Base-by-base conservation (phyloP, 176 grass and related monocot species). In the Guadua angustifolia region DNA sequence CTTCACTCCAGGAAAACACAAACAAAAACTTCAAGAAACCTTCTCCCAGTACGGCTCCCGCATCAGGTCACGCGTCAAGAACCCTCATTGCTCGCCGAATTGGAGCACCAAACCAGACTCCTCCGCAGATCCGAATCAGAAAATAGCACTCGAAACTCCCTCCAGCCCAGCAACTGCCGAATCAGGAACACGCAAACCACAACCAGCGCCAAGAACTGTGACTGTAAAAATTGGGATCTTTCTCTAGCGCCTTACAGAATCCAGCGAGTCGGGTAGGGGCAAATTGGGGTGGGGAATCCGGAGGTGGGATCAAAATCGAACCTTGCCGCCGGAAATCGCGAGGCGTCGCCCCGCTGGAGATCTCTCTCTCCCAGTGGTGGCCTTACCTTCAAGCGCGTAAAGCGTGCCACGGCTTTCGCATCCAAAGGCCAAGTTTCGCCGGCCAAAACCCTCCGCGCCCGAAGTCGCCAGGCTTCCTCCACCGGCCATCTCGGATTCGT, bases 281-380 rank as follows among this genome's bases (percentile, higher is more conserved):
- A 75, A 80, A 83, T 68, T 53, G 33, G 69, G 75, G 43, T 14
- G 51, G 82, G 63, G 77, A 66, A 26, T 42, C 61, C 71, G 75
- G 33, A 36, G 69, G n/a, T 11, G 69, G 81, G 85, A 91, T 85
- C 81, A 88, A 88, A 91, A 91, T 80, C 89, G 71, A 85, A 88
- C 77, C 85, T 91, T 88, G 81, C 76, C 75, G 29, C 39, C 64
- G 71, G 85, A 77, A 88, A 88, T 87, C 85, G 79, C 88, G 73
- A 86, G 72, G 66, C 65, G 64, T 71, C 83, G 88, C 83, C 71
- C 57, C 73, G 65, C 38, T 45, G 69, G 70, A 81, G 73, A 79
- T 90, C 79, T 72, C 71, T 86, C 79, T 89, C 78, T 65, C 71
- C 22, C 77, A 83, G 66, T 68, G 73, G 40, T 63, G 78, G 46